A percentile compares a stretch with the other conserved stretches of the same genome.
Conservation (phyloP, 495 filamentous ascomycete genomes). For the Aspergillus coremiiformis region DNA sequence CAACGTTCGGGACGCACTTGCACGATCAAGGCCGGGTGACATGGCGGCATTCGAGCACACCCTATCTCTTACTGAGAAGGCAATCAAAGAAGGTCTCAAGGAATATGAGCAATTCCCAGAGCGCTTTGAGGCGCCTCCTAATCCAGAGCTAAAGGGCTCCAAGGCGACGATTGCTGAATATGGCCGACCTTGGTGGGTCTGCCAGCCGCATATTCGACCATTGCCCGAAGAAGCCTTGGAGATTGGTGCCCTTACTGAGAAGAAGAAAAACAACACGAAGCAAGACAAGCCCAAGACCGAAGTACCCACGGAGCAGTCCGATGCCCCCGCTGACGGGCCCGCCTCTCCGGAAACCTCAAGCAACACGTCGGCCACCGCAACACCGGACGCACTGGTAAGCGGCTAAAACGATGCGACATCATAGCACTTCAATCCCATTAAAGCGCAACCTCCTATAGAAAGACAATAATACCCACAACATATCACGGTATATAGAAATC, state of each 20-base stretch:
- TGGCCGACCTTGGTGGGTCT: constrained; percentile 82
- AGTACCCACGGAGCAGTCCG: constrained; percentile 6
- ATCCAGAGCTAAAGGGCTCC: constrained; percentile 46
- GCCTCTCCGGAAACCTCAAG: constrained; percentile 11
- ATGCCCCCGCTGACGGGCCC: constrained; percentile 12
- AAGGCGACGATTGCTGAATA: constrained; percentile 60
- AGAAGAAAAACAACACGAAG: constrained; percentile 43
- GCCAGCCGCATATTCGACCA: constrained; percentile 83
- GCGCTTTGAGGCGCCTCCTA: constrained; percentile 35
- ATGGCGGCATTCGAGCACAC: constrained; percentile 66
- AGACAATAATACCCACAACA: neutral
- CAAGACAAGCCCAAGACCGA: constrained; percentile 16
- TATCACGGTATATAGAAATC: neutral
- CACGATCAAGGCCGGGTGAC: constrained; percentile 55
- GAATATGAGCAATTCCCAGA: constrained; percentile 62
- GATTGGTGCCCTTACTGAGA: constrained; percentile 66
- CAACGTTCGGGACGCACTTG: constrained; percentile 75
- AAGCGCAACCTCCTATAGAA: neutral
- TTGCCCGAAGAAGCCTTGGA: constrained; percentile 81
- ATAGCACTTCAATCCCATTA: neutral
- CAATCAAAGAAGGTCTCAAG: constrained; percentile 61
- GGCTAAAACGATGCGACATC: constrained; percentile 14
- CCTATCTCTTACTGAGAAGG: constrained; percentile 57
- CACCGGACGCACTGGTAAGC: constrained; percentile 32
- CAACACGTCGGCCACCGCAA: constrained; percentile 17